Percentiles rank a stretch among this genome's conserved stretches.
These are phyloP conservation scores for Cinnamomum chago DNA, from an alignment of 164 flowering plant genomes.

Conservation along the genomic window DNA sequence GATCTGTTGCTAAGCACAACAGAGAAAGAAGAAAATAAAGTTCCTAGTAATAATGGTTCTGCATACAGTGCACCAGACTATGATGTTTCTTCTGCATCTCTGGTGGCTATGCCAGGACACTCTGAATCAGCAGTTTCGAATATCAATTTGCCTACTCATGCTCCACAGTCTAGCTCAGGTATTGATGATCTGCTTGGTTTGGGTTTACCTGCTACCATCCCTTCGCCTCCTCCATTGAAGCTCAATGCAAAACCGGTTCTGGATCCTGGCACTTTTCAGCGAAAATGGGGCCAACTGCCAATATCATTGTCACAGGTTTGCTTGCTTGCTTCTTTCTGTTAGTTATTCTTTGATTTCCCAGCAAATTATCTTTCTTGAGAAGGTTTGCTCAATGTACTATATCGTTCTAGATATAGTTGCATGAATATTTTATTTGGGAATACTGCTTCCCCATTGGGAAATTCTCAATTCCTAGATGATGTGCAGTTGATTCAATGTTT, in stretches of 20 bases:
- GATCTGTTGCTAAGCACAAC: conserved; percentile 76
- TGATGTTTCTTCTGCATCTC: conserved; percentile 34
- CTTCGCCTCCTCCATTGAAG: conserved; percentile 55
- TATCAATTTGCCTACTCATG: conserved; percentile 24
- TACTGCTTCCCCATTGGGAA: background rate
- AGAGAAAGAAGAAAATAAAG: conserved; percentile 74
- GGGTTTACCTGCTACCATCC: conserved; percentile 28
- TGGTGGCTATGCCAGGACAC: conserved; percentile 28
- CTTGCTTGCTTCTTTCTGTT: background rate
- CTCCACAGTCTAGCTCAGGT: conserved; percentile 43
- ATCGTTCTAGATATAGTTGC: background rate
- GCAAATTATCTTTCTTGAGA: too few species aligned
- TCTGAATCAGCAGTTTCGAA: conserved; percentile 38
- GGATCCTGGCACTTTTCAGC: conserved; percentile 85
- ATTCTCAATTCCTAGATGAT: background rate
- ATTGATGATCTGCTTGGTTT: conserved; percentile 76
- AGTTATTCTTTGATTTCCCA: background rate
- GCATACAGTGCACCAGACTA: conserved; percentile 69
- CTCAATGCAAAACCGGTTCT: conserved; percentile 74
- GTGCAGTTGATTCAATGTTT: background rate
- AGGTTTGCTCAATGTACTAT: background rate
- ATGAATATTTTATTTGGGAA: background rate
- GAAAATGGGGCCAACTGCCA: conserved; percentile 91
- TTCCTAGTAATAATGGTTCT: conserved; percentile 54
- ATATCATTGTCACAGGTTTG: conserved; percentile 68